Evolutionary conservation across 2,329 filamentous ascomycete genomes (phyloP).

Genomic region (Chrysoporthe austroafricana): DNA sequence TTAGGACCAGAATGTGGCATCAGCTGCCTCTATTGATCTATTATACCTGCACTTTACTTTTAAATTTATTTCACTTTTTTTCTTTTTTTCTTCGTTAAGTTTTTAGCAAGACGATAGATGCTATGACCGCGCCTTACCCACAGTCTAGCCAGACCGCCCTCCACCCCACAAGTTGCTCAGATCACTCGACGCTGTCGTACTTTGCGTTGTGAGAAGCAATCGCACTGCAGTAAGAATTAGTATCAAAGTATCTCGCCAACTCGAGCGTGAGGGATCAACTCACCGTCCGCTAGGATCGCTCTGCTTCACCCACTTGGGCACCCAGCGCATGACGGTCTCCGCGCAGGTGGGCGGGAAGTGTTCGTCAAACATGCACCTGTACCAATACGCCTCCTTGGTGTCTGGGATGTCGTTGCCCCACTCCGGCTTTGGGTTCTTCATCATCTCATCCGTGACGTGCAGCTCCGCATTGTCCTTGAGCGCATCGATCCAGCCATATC

Average conservation of each 20-base stretch:
- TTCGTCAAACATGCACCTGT: slow-evolving; percentile 97
- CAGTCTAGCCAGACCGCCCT: not conserved
- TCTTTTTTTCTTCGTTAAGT: not conserved
- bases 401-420: slow-evolving; percentile 94
- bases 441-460: slow-evolving; percentile 93
- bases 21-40: slow-evolving; percentile 7
- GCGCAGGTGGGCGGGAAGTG: slow-evolving; percentile 94
- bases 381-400: slow-evolving; percentile 99
- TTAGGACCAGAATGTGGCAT: not conserved
- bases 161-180: not conserved
- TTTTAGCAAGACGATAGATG: not conserved
- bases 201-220: slow-evolving; percentile 77
- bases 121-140: not conserved
- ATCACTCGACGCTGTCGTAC: slow-evolving; percentile 59
- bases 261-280: slow-evolving; percentile 34
- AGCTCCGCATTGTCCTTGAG: slow-evolving; percentile 93
- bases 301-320: slow-evolving; percentile 96
- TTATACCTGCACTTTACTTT: not conserved
- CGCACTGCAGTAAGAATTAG: slow-evolving; percentile 56
- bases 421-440: slow-evolving; percentile 96
- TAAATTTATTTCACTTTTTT: not conserved
- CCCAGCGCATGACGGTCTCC: slow-evolving; percentile 93
- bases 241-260: not conserved
- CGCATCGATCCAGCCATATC: slow-evolving; percentile 98
- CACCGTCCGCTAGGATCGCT: slow-evolving; percentile 92